phyloP scores from a whole-genome alignment of 768 basidiomycete species.

The Rhodosporidiobolus sp. region DNA sequence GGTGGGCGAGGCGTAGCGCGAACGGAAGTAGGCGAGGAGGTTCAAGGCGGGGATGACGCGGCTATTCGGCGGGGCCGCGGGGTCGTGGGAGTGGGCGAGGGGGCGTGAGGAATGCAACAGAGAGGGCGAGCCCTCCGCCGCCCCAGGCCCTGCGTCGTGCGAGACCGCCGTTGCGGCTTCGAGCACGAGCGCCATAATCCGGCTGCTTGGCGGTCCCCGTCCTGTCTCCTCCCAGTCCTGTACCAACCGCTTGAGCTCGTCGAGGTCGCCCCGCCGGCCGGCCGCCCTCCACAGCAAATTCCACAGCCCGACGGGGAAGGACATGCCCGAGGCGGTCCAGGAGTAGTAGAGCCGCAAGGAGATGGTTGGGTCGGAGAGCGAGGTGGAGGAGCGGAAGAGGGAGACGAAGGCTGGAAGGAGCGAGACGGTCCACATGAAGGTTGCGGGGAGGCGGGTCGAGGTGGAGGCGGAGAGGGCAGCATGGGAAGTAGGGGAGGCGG shows the following conservation, averaged over 20 bases:
- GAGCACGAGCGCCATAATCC: slow-evolving; percentile 25
- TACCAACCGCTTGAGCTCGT: slow-evolving; percentile 19
- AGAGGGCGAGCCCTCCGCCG: no score
- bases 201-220: background rate
- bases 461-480: background rate
- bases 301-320: slow-evolving; percentile 27
- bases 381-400: slow-evolving; percentile 9
- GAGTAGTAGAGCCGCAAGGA: slow-evolving; percentile 21
- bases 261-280: slow-evolving; percentile 2
- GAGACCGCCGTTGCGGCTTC: background rate
- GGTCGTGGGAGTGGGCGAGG: background rate
- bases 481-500: background rate
- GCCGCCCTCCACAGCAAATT: slow-evolving; percentile 9
- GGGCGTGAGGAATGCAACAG: background rate
- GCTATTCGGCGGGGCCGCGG: background rate
- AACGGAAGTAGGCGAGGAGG: slow-evolving; percentile 15
- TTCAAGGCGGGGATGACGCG: slow-evolving; percentile 6
- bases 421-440: no score
- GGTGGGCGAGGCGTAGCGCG: slow-evolving; percentile 12
- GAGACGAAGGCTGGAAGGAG: no score
- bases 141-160: background rate
- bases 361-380: slow-evolving; percentile 23
- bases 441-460: background rate
- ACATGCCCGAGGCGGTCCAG: slow-evolving; percentile 29
- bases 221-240: slow-evolving; percentile 35